These are phyloP conservation scores for Plectosphaerella sp. DNA, from an alignment of 2,329 filamentous ascomycete species.

Conservation along the genomic window DNA sequence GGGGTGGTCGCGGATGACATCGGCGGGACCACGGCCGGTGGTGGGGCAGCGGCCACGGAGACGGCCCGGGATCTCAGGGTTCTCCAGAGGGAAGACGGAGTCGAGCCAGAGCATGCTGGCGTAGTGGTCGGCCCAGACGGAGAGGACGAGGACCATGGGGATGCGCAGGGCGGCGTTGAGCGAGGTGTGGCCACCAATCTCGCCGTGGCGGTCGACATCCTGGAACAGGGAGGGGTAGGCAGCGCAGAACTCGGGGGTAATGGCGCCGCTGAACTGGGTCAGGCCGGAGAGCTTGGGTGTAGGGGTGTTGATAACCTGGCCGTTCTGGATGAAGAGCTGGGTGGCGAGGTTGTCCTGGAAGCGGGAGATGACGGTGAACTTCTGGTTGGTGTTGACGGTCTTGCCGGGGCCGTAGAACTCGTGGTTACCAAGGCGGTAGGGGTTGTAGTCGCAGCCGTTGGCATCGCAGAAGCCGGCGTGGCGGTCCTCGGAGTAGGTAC, in stretches of 20 bases:
- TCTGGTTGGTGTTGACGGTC: conserved; percentile 52
- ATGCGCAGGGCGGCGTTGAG: conserved; percentile 47
- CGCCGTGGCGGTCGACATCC: conserved; percentile 44
- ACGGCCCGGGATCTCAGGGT: conserved; percentile 28
- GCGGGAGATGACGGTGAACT: conserved; percentile 59
- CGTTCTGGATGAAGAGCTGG: conserved; percentile 13
- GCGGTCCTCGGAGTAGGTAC: conserved; percentile 41
- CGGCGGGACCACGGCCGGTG: conserved; percentile 36
- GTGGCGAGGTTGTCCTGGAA: conserved; percentile 28
- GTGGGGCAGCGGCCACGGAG: conserved; percentile 41
- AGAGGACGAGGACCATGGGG: conserved; percentile 61
- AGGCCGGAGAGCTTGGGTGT: conserved; percentile 23
- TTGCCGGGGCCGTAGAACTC: conserved; percentile 56
- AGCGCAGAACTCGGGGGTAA: conserved; percentile 51
- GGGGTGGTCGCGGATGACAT: conserved; percentile 33
- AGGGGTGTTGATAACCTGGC: conserved; percentile 6
- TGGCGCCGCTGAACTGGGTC: conserved; percentile 54
- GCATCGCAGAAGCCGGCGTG: conserved; percentile 59
- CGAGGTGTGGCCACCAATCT: conserved; percentile 47
- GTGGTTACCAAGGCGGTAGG: conserved; percentile 56
- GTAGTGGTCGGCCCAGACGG: conserved; percentile 57
- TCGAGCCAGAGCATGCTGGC: conserved; percentile 64
- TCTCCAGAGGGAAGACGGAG: conserved; percentile 42
- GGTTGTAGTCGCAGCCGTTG: conserved; percentile 63
- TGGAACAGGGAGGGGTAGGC: conserved; percentile 49